Conservation (phyloP, 2,329 filamentous ascomycete genomes). For the Clonostachys byssicola region DNA sequence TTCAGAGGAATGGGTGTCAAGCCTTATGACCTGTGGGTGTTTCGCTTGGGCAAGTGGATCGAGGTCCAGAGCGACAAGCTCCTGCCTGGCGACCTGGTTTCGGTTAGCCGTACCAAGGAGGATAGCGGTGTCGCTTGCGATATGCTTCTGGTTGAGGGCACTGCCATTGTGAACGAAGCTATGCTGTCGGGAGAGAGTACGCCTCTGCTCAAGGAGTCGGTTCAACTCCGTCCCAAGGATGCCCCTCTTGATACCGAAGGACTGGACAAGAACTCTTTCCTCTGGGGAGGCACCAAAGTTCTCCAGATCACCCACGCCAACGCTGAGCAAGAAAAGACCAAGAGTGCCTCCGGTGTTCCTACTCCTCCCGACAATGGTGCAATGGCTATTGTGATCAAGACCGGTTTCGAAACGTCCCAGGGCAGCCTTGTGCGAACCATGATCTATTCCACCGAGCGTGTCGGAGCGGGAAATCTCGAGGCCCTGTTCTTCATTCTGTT, state of each 20-base stretch:
- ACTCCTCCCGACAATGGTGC: conserved; percentile 90
- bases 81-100: conserved; percentile 88
- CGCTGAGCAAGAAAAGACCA: conserved; percentile 67
- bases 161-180: conserved; percentile 96
- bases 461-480: conserved; percentile 97
- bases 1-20: conserved; percentile 99
- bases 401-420: conserved; percentile 97
- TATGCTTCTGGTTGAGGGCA: conserved; percentile 91
- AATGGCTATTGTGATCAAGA: conserved; percentile 92
- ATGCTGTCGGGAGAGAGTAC: conserved; percentile 99
- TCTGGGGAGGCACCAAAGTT: conserved; percentile 97
- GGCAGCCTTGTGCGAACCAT: conserved; percentile 96
- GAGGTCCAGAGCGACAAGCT: conserved; percentile 88
- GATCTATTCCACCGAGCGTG: conserved; percentile 98
- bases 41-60: conserved; percentile 80
- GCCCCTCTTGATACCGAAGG: conserved; percentile 81
- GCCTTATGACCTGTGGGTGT: conserved; percentile 92
- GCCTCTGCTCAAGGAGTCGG: conserved; percentile 90
- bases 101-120: conserved; percentile 90
- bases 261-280: conserved; percentile 92
- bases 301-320: conserved; percentile 90
- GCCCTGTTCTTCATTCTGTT: conserved; percentile 97
- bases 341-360: conserved; percentile 71
- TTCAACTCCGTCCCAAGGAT: conserved; percentile 83
- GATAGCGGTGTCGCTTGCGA: conserved; percentile 96